These are phyloP conservation scores for Rosa chinensis DNA, from an alignment of 306 rosid species.

Conservation along the genomic window DNA sequence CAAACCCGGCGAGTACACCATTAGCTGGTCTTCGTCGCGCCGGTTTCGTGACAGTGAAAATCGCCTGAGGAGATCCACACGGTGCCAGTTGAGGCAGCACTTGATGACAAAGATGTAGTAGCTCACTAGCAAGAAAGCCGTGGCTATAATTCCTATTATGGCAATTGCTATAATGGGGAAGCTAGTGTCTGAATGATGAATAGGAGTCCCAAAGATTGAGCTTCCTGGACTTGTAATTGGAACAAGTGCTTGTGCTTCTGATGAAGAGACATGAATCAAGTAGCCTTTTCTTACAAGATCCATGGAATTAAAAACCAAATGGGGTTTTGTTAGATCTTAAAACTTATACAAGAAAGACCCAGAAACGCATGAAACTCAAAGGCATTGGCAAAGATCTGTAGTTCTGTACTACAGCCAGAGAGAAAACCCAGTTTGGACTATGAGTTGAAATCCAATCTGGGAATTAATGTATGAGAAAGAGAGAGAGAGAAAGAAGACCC, in stretches of 20 bases:
- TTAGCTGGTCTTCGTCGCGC: constrained; percentile 38
- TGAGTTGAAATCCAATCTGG: constrained; percentile 16
- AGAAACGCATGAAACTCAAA: neutral
- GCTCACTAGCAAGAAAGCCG: constrained; percentile 78
- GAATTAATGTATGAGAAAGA: neutral
- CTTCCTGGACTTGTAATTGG: constrained; percentile 48
- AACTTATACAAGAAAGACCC: constrained; percentile 19
- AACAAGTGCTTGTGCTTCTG: constrained; percentile 27
- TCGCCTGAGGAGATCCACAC: constrained; percentile 73
- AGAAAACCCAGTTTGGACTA: constrained; percentile 16
- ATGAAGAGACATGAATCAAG: constrained; percentile 52
- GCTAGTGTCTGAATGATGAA: constrained; percentile 50
- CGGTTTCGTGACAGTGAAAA: constrained; percentile 55
- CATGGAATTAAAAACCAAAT: constrained; percentile 58
- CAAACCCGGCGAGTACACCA: constrained; percentile 34
- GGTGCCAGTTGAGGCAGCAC: constrained; percentile 97
- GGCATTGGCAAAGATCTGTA: constrained; percentile 15
- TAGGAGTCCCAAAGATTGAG: constrained; percentile 41
- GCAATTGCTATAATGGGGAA: constrained; percentile 95
- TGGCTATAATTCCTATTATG: constrained; percentile 81
- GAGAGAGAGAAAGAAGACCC: constrained; percentile 32
- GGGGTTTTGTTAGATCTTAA: constrained; percentile 45
- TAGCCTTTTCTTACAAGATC: constrained; percentile 54
- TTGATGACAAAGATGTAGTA: constrained; percentile 96
- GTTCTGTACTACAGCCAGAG: constrained; percentile 3